phyloP scores from a whole-genome alignment of 129 eudicot genomes.

The Scalesia atractyloides region DNA sequence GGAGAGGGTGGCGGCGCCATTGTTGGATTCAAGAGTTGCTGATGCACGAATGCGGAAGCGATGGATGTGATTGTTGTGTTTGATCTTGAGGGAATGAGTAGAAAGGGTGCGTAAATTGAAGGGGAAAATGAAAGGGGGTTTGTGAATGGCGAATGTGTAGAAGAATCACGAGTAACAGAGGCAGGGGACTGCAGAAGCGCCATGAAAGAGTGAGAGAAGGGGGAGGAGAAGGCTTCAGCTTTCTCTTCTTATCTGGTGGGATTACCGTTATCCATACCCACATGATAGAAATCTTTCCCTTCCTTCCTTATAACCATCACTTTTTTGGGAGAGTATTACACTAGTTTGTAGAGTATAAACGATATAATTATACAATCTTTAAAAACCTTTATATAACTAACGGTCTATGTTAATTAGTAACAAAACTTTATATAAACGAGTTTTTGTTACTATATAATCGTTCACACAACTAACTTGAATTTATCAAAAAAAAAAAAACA shows the following conservation, averaged over 20 bases:
- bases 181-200: slow-evolving; percentile 36
- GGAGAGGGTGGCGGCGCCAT: slow-evolving; percentile 57
- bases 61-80: slow-evolving; percentile 27
- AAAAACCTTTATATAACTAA: no score
- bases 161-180: slow-evolving; percentile 3
- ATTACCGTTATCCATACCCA: slow-evolving; percentile 39
- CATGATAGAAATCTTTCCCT: background rate
- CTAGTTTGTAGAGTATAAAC: no score
- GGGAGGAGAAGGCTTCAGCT: background rate
- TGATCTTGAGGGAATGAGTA: slow-evolving; percentile 32
- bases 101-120: slow-evolving; percentile 28
- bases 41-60: slow-evolving; percentile 60
- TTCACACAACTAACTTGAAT: no score
- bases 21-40: slow-evolving; percentile 64
- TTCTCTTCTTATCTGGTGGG: slow-evolving; percentile 30
- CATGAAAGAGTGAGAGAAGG: slow-evolving; percentile 23
- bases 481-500: no score
- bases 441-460: no score
- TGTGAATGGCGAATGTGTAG: slow-evolving; percentile 18
- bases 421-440: no score
- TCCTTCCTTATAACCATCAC: background rate
- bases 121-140: slow-evolving; percentile 30
- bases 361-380: no score
- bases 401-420: no score
- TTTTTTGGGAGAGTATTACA: background rate